A percentile compares a stretch with the other conserved stretches of the same genome.
These are phyloP conservation scores for Pterula multifida DNA, from an alignment of 1,284 basidiomycete genomes.

Conservation along the genomic window DNA sequence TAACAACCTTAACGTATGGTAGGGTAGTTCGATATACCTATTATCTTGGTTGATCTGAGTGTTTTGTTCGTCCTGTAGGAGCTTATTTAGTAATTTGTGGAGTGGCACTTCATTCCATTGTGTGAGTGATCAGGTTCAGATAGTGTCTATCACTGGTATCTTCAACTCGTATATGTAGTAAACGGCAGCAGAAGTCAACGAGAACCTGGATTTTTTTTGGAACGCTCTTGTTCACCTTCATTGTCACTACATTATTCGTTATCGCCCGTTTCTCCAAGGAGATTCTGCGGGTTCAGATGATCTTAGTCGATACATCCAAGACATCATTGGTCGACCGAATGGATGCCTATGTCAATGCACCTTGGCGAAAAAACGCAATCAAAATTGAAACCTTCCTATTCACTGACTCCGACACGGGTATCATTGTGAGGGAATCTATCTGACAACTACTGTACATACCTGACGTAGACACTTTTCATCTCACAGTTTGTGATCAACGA, in stretches of 20 bases:
- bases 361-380: neutral
- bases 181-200: neutral
- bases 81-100: neutral
- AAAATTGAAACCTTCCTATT: neutral
- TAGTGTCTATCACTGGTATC: neutral
- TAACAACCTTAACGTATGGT: neutral
- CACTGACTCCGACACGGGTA: neutral
- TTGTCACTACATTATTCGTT: neutral
- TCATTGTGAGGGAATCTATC: neutral
- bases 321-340: neutral
- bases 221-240: neutral
- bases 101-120: neutral
- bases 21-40: neutral
- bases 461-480: neutral
- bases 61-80: neutral
- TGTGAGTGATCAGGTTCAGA: neutral
- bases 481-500: neutral
- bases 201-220: neutral
- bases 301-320: neutral
- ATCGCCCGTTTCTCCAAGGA: neutral
- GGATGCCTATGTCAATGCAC: neutral
- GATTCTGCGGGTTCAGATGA: neutral
- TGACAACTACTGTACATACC: neutral
- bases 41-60: neutral
- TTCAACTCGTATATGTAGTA: neutral